Base-by-base conservation (phyloP, 805 yeast genomes). In the Cyberlindnera maclurae region DNA sequence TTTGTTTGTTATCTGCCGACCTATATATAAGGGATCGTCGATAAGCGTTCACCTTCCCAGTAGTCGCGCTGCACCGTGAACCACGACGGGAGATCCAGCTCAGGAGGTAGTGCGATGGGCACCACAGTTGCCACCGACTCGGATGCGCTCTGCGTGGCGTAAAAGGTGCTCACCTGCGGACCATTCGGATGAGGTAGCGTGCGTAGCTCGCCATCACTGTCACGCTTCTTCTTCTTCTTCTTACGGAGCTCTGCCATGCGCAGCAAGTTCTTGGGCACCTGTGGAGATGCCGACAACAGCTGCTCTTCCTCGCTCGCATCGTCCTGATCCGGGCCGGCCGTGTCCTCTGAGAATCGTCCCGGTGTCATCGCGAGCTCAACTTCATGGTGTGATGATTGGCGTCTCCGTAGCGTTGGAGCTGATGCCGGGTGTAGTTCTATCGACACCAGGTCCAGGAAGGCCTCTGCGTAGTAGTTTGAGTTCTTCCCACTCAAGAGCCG, bases 401-500 rank as follows among this genome's bases (percentile, higher is more conserved):
- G 20, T 29, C 31, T 29, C 18, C 26, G 16, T 44, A 68, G 69
- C 42, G 52, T 52, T 46, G 43, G 9, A 22, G 34, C 12, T 39
- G 36, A 22, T 16, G 36, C 13, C 2, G 44, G 34, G 13, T 43
- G 54, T 42, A 77, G 59, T 41, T 72, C 76, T 5, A 79, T 56
- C 37, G 77, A 75, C 4, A 86, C 66, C 42, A 88, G 59, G 53
- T 90, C 97, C 33, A 90, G 61, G 49, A 83, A 87, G 4, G 80
- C 80, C 55, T 89, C 96, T 15, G 87, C 85, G 47, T 73, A 75
- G 56, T 87, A 88, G 51, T 79, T 87, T 33, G 82, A 70, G 48
- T 82, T 77, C 47, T 75, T 76, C 24, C 87, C 83, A 15, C 85
- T 69, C 58, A 77, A 84, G 8, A 84, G 68, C 38, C 96, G 67